phyloP scores from a whole-genome alignment of 2,329 filamentous ascomycete genomes.

The Monilinia fructigena region DNA sequence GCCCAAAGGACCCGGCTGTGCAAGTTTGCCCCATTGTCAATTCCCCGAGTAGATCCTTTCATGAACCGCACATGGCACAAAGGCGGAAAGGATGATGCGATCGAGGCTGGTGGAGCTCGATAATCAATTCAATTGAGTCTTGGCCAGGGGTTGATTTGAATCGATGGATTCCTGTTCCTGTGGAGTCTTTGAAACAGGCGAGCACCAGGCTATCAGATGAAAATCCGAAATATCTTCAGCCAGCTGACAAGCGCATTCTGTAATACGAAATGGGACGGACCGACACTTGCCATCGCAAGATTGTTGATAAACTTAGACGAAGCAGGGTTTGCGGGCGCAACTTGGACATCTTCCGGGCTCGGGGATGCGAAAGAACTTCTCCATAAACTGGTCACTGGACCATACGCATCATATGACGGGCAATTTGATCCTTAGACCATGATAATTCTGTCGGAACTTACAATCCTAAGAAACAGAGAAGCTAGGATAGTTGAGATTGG shows the following conservation, averaged over 20 bases:
- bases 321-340: slow-evolving; percentile 28
- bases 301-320: slow-evolving; percentile 16
- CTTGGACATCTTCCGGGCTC: slow-evolving; percentile 22
- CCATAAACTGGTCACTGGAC: slow-evolving; percentile 16
- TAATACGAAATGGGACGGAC: slow-evolving; percentile 31
- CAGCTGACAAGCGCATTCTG: slow-evolving; percentile 26
- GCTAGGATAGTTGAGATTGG: background rate
- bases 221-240: slow-evolving; percentile 27
- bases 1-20: slow-evolving; percentile 26
- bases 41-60: slow-evolving; percentile 30
- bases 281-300: slow-evolving; percentile 23
- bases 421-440: background rate
- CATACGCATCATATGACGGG: background rate
- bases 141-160: background rate
- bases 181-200: slow-evolving; percentile 22
- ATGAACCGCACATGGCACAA: slow-evolving; percentile 27
- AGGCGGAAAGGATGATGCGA: slow-evolving; percentile 30
- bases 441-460: slow-evolving; percentile 7
- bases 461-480: slow-evolving; percentile 7
- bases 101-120: slow-evolving; percentile 27
- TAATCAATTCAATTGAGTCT: background rate
- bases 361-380: background rate
- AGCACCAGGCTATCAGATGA: slow-evolving; percentile 25
- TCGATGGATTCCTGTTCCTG: slow-evolving; percentile 1
- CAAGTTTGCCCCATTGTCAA: slow-evolving; percentile 20